Conservation (phyloP, 768 basidiomycete genomes). For the Lentinus tigrinus region DNA sequence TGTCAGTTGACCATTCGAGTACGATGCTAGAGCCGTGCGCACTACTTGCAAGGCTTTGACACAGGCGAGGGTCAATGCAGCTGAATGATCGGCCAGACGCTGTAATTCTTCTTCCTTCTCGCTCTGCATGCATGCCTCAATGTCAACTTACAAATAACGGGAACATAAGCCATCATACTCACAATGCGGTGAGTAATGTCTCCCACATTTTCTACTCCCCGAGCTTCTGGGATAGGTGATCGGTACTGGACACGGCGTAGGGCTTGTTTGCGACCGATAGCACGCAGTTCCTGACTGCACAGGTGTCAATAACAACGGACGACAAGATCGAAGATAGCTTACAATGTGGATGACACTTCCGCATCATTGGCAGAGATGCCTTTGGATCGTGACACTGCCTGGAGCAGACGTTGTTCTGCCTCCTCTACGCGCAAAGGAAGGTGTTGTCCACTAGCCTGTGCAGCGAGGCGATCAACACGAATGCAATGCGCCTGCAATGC, state of each 20-base stretch:
- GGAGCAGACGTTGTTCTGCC: background rate
- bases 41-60: constrained; percentile 6
- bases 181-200: background rate
- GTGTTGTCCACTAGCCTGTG: background rate
- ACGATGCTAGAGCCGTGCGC: background rate
- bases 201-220: no score
- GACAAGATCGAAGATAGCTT: background rate
- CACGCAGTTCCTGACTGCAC: background rate
- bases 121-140: background rate
- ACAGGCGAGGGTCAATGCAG: constrained; percentile 6
- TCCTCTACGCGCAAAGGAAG: background rate
- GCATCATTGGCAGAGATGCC: background rate
- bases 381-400: background rate
- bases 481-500: constrained; percentile 14
- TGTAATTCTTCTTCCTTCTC: constrained; percentile 14
- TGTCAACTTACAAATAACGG: background rate
- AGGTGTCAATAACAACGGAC: background rate
- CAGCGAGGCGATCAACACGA: background rate
- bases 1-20: no score
- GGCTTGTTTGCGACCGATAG: constrained; percentile 1
- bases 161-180: background rate
- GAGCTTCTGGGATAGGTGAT: background rate
- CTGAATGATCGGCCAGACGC: background rate
- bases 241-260: background rate
- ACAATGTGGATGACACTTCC: background rate